These are phyloP conservation scores for Trichoderma sp. DNA, from an alignment of 2,329 filamentous ascomycete species.

Conservation along the genomic window DNA sequence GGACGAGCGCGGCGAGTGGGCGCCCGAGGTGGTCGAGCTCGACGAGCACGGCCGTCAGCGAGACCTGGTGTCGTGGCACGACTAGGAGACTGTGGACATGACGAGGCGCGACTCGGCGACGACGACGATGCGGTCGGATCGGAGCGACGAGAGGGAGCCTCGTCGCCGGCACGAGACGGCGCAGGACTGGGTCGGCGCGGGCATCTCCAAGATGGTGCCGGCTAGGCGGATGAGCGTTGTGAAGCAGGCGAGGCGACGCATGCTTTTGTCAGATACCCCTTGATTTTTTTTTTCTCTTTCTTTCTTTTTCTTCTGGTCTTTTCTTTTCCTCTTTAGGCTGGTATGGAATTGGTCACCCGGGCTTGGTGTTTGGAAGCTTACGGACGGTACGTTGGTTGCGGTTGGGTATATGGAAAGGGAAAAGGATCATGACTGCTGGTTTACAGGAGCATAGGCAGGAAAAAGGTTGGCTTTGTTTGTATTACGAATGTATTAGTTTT, in stretches of 20 bases:
- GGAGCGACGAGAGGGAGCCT: background rate
- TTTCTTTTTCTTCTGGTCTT: background rate
- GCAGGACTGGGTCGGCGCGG: background rate
- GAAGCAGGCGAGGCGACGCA: conserved; percentile 13
- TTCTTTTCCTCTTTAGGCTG: background rate
- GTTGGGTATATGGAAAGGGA: too few species aligned
- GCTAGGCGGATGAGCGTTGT: conserved; percentile 7
- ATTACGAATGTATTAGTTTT: too few species aligned
- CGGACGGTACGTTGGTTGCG: too few species aligned
- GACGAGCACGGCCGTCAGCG: conserved; percentile 56
- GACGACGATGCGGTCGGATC: too few species aligned
- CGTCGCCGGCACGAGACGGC: background rate
- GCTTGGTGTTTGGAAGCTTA: too few species aligned
- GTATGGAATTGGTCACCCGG: too few species aligned
- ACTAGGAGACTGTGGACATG: conserved; percentile 33
- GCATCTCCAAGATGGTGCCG: background rate
- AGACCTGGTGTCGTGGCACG: conserved; percentile 54
- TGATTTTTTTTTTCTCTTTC: background rate
- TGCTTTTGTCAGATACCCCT: conserved; percentile 11
- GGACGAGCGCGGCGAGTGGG: conserved; percentile 57
- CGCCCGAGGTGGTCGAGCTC: conserved; percentile 55
- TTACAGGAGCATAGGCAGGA: too few species aligned
- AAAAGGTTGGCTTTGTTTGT: too few species aligned
- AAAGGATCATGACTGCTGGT: too few species aligned
- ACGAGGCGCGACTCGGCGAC: too few species aligned